Evolutionary conservation across 176 grass and related monocot genomes (phyloP).

Genomic region (Zoysia pacifica): DNA sequence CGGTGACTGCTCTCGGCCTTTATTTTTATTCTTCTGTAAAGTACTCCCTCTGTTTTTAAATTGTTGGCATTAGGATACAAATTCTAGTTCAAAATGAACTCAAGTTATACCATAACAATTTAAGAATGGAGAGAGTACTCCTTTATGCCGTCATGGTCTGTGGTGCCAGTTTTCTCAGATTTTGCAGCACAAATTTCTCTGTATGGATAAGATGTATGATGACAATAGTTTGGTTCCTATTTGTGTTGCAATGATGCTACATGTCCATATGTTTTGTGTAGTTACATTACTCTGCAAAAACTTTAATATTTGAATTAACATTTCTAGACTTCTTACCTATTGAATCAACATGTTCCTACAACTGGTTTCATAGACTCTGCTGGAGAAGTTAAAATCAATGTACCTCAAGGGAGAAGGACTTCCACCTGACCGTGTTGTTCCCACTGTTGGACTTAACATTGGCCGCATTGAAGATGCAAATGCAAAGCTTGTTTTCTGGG

Average conservation of each 20-base stretch:
- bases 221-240: neutral
- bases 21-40: neutral
- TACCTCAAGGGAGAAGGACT: slow-evolving; percentile 78
- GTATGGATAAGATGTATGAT: neutral
- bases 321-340: slow-evolving; percentile 6
- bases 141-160: neutral
- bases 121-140: too few relatives aligned
- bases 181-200: too few relatives aligned
- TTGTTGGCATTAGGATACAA: too few relatives aligned
- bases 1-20: slow-evolving; percentile 48
- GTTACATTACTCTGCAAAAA: neutral
- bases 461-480: slow-evolving; percentile 82
- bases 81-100: too few relatives aligned
- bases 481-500: slow-evolving; percentile 93
- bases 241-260: slow-evolving; percentile 5
- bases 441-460: slow-evolving; percentile 93
- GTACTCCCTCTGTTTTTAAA: too few relatives aligned
- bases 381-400: slow-evolving; percentile 85
- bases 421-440: slow-evolving; percentile 74
- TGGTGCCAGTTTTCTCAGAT: neutral
- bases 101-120: too few relatives aligned
- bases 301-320: neutral
- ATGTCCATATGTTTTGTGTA: neutral
- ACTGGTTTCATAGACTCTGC: slow-evolving; percentile 57
- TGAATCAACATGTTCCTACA: slow-evolving; percentile 13